phyloP scores from a whole-genome alignment of 352 stramenopile species.

The Globisporangium heterothallicum region DNA sequence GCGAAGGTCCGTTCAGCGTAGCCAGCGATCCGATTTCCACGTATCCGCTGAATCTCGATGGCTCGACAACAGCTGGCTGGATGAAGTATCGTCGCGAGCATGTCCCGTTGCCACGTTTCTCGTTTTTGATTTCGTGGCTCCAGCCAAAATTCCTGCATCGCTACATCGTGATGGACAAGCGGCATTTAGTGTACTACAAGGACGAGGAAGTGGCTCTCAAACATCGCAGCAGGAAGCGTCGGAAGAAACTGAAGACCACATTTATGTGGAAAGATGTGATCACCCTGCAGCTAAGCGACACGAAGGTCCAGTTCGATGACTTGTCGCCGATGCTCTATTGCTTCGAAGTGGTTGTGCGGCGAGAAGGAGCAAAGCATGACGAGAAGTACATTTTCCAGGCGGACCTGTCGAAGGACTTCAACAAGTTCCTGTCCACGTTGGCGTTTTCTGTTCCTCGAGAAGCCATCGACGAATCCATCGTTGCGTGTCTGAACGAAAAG shows the following conservation, averaged over 20 bases:
- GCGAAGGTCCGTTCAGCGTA: constrained; percentile 76
- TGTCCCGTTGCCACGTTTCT: constrained; percentile 39
- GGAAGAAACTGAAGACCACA: constrained; percentile 73
- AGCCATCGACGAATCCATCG: constrained; percentile 56
- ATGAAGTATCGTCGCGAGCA: constrained; percentile 81
- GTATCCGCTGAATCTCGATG: constrained; percentile 68
- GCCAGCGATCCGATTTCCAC: constrained; percentile 68
- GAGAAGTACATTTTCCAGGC: constrained; percentile 82
- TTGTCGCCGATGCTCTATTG: constrained; percentile 78
- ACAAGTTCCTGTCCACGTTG: constrained; percentile 66
- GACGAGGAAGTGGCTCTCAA: constrained; percentile 75
- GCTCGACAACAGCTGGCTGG: constrained; percentile 72
- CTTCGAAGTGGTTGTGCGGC: constrained; percentile 64
- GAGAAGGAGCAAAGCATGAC: constrained; percentile 39
- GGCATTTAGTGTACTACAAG: constrained; percentile 76
- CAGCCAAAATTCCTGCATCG: constrained; percentile 77
- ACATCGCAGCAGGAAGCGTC: constrained; percentile 67
- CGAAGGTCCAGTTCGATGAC: constrained; percentile 79
- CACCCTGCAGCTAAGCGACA: constrained; percentile 50
- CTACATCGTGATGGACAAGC: constrained; percentile 73
- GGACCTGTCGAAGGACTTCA: constrained; percentile 67
- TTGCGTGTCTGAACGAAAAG: constrained; percentile 56
- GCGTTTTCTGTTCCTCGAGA: constrained; percentile 63
- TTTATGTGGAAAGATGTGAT: constrained; percentile 71
- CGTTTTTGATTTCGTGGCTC: constrained; percentile 54